Evolutionary conservation across 306 rosid genomes (phyloP), one percentile per base, ranked within the genome.

Genomic region (Citrullus colocynthis): DNA sequence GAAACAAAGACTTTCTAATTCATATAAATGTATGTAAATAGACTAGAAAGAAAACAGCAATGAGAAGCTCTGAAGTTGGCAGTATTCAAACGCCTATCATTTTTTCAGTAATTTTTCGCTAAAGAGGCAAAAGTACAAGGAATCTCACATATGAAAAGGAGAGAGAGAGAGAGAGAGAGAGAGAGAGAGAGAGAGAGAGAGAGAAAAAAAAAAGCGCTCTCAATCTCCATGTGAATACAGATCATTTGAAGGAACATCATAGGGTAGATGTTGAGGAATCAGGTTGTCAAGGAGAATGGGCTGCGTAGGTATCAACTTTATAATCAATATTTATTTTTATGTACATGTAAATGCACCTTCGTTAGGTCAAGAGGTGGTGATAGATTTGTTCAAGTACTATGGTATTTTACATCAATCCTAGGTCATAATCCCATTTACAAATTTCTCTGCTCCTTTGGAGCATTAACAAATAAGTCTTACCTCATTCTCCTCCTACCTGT

Each of bases 401-500:
- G 60, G 28, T 72, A 71, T 65, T 51, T 20, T 69, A 78, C 44
- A 18, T n/a, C 37, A 52, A 42, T 69, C 28, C 42, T 79, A 36
- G 58, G 41, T 48, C 34, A 67, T 20, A 67, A 41, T 12, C 54
- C 49, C 54, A 69, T 69, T 45, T 21, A 45, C 57, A 71, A 28
- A 65, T 21, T 71, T 45, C 41, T 20, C 11, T 51, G 17, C 74
- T 72, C 60, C 20, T 5, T 73, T 49, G 8, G 36, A 73, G 17
- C 61, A 30, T 71, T 36, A 49, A 73, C 15, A 10, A 73, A 51
- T 51, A 73, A 73, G 8, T 73, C 61, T 14, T 58, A 79, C 85
- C 87, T 75, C 77, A 59, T 36, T 82, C 54, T 48, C 59, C 85
- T 78, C 73, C 85, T 66, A 76, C 17, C 3, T 51, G 70, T 13